Conservation (phyloP, 176 grass and related monocot species). For the Aechmea fasciata region DNA sequence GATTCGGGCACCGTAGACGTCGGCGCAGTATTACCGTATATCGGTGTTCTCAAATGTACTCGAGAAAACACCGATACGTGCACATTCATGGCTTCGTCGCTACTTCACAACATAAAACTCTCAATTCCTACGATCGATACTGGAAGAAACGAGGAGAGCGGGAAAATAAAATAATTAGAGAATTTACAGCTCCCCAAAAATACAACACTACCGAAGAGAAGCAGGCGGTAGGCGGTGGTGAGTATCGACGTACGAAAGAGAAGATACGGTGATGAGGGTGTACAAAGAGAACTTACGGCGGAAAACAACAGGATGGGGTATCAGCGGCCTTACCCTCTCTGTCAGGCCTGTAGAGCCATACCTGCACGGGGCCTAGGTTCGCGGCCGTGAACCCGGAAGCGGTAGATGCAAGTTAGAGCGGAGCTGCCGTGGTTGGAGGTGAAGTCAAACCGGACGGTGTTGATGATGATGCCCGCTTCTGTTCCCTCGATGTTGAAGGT, state of each 20-base stretch:
- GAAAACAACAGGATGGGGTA: background rate
- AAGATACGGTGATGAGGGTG: background rate
- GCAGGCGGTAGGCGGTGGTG: background rate
- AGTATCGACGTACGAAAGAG: background rate
- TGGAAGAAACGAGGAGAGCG: background rate
- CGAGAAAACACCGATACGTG: no score
- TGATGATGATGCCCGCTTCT: constrained; percentile 33
- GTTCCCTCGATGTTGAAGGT: constrained; percentile 32
- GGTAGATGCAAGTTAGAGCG: constrained; percentile 55
- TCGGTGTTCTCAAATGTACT: no score
- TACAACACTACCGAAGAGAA: background rate
- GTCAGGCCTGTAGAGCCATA: constrained; percentile 9
- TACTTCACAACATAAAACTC: no score
- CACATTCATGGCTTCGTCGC: no score
- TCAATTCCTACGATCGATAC: background rate
- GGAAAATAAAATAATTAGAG: background rate
- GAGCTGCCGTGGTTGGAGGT: constrained; percentile 64
- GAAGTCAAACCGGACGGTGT: constrained; percentile 58
- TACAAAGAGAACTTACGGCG: background rate
- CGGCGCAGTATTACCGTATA: no score
- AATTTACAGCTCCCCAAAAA: background rate
- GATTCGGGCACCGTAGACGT: no score
- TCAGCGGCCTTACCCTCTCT: background rate
- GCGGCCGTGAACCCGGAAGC: constrained; percentile 54
- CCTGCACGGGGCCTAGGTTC: constrained; percentile 25